Percentiles rank a stretch among this genome's conserved stretches.
Conservation (phyloP, 441 rosid genomes). For the Flueggea neowawraea region DNA sequence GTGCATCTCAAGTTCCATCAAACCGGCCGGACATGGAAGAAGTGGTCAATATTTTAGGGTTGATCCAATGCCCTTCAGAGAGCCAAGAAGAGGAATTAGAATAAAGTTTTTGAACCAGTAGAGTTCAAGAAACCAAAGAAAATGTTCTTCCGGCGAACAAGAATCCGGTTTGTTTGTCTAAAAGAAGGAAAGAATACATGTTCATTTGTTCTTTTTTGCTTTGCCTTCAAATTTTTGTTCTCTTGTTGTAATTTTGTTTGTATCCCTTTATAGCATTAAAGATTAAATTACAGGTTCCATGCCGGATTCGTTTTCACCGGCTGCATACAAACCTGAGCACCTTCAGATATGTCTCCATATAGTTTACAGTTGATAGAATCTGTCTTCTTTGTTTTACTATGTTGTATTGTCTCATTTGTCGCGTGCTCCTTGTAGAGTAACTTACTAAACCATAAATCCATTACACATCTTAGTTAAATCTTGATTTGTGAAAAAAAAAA, state of each 20-base stretch:
- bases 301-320: slow-evolving; percentile 54
- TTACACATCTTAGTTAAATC: too few relatives aligned
- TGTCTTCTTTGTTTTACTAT: not conserved
- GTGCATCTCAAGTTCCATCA: slow-evolving; percentile 97
- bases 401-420: not conserved
- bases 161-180: slow-evolving; percentile 38
- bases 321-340: slow-evolving; percentile 1
- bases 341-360: not conserved
- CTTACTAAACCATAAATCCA: too few relatives aligned
- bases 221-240: slow-evolving; percentile 7
- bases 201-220: not conserved
- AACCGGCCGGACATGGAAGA: slow-evolving; percentile 97
- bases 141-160: slow-evolving; percentile 32
- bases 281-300: slow-evolving; percentile 18
- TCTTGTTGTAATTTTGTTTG: slow-evolving; percentile 18
- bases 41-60: slow-evolving; percentile 85
- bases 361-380: not conserved
- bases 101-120: slow-evolving; percentile 27
- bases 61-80: slow-evolving; percentile 78
- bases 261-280: not conserved
- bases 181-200: slow-evolving; percentile 11
- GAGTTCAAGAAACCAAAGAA: slow-evolving; percentile 13
- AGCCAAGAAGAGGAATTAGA: slow-evolving; percentile 53
- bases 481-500: too few relatives aligned
- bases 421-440: too few relatives aligned